These are phyloP conservation scores for Blastomyces parvus DNA, from an alignment of 2,329 filamentous ascomycete species.

Conservation along the genomic window DNA sequence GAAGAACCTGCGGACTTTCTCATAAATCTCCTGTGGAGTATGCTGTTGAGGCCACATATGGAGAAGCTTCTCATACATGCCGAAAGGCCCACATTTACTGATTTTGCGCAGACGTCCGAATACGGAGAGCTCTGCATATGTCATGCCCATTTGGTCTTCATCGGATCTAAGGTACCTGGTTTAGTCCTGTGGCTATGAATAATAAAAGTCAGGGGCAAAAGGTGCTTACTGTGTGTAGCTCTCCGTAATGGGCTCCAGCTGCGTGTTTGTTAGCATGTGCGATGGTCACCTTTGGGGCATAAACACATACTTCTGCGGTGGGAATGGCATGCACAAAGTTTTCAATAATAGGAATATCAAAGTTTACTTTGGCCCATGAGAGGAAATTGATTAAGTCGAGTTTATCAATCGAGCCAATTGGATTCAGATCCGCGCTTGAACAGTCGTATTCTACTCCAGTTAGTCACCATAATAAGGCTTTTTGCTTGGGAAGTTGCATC, in stretches of 20 bases:
- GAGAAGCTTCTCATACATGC: conserved; percentile 43
- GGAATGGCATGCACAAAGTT: conserved; percentile 54
- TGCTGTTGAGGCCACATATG: conserved; percentile 36
- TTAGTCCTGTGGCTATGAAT: neutral
- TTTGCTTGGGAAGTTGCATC: neutral
- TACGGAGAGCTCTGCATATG: conserved; percentile 44
- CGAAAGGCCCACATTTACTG: conserved; percentile 44
- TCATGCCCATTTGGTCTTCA: conserved; percentile 43
- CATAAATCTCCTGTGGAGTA: conserved; percentile 12
- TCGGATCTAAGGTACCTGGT: conserved; percentile 28
- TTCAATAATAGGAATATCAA: conserved; percentile 42
- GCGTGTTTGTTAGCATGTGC: neutral
- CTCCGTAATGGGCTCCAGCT: conserved; percentile 55
- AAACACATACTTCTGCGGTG: conserved; percentile 38
- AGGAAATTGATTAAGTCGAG: conserved; percentile 61
- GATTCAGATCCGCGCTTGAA: conserved; percentile 49
- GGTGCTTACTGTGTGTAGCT: conserved; percentile 41
- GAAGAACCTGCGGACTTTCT: conserved; percentile 36
- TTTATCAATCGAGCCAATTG: conserved; percentile 46
- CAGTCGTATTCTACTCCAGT: conserved; percentile 60
- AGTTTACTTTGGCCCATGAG: conserved; percentile 49
- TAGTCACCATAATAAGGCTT: conserved; percentile 13
- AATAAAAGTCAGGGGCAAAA: neutral
- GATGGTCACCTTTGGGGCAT: neutral
- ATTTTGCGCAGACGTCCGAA: conserved; percentile 45